Conservation (phyloP, 1,284 basidiomycete species). For the Sporisorium graminicola region DNA sequence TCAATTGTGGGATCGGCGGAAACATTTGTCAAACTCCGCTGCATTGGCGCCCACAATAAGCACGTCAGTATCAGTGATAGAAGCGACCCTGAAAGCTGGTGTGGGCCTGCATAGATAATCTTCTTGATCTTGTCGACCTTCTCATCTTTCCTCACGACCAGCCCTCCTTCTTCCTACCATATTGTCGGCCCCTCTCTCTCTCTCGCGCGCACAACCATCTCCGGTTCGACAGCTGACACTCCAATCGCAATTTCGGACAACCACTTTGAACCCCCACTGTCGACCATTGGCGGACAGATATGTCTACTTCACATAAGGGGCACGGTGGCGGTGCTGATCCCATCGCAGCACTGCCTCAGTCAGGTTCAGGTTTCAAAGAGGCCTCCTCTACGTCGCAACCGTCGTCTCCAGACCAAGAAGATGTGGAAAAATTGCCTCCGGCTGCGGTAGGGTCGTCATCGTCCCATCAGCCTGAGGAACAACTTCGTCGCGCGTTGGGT, state of each 20-base stretch:
- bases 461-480: conserved; percentile 10
- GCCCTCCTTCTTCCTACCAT: too few relatives aligned
- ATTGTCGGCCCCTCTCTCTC: too few relatives aligned
- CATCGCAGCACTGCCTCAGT: conserved; percentile 1
- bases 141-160: neutral
- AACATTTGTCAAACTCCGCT: neutral
- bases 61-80: neutral
- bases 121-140: neutral
- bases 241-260: too few relatives aligned
- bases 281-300: conserved; percentile 1
- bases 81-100: neutral
- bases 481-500: conserved; percentile 50
- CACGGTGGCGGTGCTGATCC: conserved; percentile 14
- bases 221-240: too few relatives aligned
- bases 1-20: neutral
- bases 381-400: conserved; percentile 2
- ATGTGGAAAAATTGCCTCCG: conserved; percentile 25
- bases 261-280: too few relatives aligned
- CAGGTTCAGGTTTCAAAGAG: conserved; percentile 23
- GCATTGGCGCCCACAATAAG: neutral
- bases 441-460: neutral
- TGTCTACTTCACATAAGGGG: conserved; percentile 12
- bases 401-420: conserved; percentile 20
- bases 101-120: neutral
- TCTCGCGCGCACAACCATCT: too few relatives aligned